Evolutionary conservation across 1,284 basidiomycete genomes (phyloP).

Genomic region (Omphalotus olearius): DNA sequence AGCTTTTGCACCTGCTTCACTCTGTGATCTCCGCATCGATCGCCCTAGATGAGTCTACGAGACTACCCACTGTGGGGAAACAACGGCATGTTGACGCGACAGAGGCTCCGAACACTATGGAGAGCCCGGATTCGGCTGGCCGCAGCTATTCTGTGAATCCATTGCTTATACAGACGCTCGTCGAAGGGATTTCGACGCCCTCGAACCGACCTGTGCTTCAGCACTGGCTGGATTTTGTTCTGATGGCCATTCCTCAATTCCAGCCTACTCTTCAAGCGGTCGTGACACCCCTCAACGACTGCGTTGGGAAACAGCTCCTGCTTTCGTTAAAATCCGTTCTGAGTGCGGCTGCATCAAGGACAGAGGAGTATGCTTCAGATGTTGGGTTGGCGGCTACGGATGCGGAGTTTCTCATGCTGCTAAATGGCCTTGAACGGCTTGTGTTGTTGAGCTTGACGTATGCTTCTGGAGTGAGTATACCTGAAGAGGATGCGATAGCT

Average conservation of each 20-base stretch:
- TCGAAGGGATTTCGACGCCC: conserved; percentile 72
- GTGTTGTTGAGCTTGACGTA: conserved; percentile 62
- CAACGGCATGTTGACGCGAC: conserved; percentile 26
- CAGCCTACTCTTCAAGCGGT: conserved; percentile 65
- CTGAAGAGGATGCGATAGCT: conserved; percentile 51
- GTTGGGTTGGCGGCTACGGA: conserved; percentile 59
- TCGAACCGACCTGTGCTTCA: conserved; percentile 80
- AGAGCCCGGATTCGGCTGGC: conserved; percentile 7
- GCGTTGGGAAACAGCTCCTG: conserved; percentile 75
- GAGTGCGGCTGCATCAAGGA: conserved; percentile 30
- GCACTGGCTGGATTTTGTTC: conserved; percentile 95
- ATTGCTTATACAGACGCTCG: conserved; percentile 72
- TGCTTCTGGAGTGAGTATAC: conserved; percentile 43
- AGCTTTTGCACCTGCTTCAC: conserved; percentile 88
- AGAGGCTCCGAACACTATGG: conserved; percentile 25
- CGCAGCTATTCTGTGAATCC: conserved; percentile 52
- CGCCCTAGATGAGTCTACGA: conserved; percentile 21
- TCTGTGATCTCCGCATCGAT: conserved; percentile 69
- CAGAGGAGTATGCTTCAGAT: conserved; percentile 35
- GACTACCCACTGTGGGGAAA: conserved; percentile 19
- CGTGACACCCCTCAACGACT: conserved; percentile 79
- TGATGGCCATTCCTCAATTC: conserved; percentile 86
- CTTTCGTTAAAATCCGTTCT: conserved; percentile 53
- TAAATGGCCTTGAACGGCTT: conserved; percentile 81
- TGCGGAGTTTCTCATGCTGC: conserved; percentile 78